Percentiles rank a stretch among this genome's conserved stretches.
Conservation (phyloP, 2,329 filamentous ascomycete species). For the Neopestalotiopsis sp. region DNA sequence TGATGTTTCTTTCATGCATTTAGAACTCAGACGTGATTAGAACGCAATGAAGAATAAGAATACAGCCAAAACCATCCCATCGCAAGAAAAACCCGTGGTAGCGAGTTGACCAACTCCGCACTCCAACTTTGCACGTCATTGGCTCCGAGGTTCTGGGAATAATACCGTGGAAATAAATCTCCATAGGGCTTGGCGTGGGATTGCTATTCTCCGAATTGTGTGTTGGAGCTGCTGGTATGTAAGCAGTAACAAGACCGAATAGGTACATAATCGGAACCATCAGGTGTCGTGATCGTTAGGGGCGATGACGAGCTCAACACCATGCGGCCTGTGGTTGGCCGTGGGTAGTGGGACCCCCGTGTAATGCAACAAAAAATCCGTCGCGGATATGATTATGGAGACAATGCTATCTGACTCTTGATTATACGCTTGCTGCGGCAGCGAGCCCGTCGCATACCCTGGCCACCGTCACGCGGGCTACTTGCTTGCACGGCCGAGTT, state of each 20-base stretch:
- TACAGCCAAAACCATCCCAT: background rate
- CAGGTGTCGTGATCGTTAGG: constrained; percentile 10
- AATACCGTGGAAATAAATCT: background rate
- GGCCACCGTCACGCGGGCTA: background rate
- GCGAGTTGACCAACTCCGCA: background rate
- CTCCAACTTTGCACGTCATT: background rate
- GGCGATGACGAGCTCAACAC: constrained; percentile 15
- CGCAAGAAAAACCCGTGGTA: background rate
- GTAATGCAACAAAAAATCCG: background rate
- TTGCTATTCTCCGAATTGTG: background rate
- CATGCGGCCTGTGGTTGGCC: constrained; percentile 6
- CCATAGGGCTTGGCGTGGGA: constrained; percentile 9
- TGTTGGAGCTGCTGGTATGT: background rate
- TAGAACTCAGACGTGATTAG: background rate
- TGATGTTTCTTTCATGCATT: background rate
- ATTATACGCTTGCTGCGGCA: background rate
- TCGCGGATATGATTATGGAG: background rate
- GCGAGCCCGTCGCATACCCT: background rate
- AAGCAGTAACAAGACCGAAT: constrained; percentile 3
- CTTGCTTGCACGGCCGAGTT: background rate
- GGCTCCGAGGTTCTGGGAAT: background rate
- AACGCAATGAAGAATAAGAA: background rate
- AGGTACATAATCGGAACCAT: background rate
- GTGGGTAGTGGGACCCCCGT: background rate
- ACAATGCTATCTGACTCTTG: background rate